Evolutionary conservation across 345 rosid species (phyloP).

Genomic region (Gossypium ekmanianum): DNA sequence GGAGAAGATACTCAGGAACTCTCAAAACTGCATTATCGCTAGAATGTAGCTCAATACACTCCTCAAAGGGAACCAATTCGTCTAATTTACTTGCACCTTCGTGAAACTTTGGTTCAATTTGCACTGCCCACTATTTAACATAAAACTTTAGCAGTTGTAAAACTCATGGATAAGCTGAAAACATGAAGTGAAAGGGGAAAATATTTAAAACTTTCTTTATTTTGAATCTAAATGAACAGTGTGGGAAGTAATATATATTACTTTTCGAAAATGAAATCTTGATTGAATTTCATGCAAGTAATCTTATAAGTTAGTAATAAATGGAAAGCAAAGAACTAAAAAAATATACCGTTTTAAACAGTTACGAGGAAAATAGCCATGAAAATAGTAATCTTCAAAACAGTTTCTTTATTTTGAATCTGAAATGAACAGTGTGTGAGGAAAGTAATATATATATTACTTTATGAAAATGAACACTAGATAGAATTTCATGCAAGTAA

Average conservation of each 20-base stretch:
- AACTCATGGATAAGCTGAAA: slow-evolving; percentile 16
- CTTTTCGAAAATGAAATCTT: not conserved
- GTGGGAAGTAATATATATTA: too few species aligned
- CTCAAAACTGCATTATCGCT: slow-evolving; percentile 61
- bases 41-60: slow-evolving; percentile 76
- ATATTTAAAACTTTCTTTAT: not conserved
- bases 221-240: not conserved
- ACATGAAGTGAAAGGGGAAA: not conserved
- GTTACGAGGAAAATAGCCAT: not conserved
- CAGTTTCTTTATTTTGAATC: too few species aligned
- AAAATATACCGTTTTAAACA: not conserved
- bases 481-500: not conserved
- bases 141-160: slow-evolving; percentile 19
- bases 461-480: not conserved
- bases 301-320: not conserved
- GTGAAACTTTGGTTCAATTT: slow-evolving; percentile 89
- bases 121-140: slow-evolving; percentile 80
- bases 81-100: slow-evolving; percentile 88
- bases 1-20: slow-evolving; percentile 85
- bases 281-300: not conserved
- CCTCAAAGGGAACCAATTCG: slow-evolving; percentile 93
- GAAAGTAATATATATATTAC: not conserved
- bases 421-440: too few species aligned
- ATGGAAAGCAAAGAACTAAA: slow-evolving; percentile 5
- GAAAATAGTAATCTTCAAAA: not conserved